Percentiles rank a stretch among this genome's conserved stretches.
These are phyloP conservation scores for Arthrocladium fulminans DNA, from an alignment of 2,329 filamentous ascomycete species.

Conservation along the genomic window DNA sequence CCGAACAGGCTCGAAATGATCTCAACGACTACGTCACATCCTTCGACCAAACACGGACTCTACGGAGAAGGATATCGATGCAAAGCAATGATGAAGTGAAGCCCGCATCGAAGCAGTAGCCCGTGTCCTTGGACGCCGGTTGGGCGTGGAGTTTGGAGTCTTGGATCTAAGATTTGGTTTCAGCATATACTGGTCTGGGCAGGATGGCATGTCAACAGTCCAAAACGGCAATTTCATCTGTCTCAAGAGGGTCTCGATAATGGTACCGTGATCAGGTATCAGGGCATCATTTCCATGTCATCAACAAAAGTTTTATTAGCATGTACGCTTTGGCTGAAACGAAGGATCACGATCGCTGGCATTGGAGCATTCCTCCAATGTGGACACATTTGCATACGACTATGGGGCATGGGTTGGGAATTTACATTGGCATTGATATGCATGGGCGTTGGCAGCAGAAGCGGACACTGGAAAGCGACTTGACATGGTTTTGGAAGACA, in stretches of 20 bases:
- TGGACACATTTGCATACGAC: not conserved
- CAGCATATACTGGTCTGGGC: not conserved
- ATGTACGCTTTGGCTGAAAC: slow-evolving; percentile 2
- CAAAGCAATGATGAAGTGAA: slow-evolving; percentile 16
- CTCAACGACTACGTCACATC: slow-evolving; percentile 78
- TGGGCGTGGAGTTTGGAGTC: not conserved
- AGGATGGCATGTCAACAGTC: not conserved
- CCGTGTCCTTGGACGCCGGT: too few species aligned
- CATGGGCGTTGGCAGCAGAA: not conserved
- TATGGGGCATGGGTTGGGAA: not conserved
- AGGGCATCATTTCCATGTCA: not conserved
- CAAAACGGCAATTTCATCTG: not conserved
- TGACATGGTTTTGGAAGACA: not conserved
- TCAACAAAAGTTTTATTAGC: slow-evolving; percentile 1
- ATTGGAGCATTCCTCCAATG: not conserved
- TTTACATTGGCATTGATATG: not conserved
- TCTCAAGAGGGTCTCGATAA: not conserved
- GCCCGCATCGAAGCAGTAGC: not conserved
- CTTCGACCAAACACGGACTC: slow-evolving; percentile 68
- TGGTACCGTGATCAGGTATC: not conserved
- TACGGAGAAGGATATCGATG: slow-evolving; percentile 29
- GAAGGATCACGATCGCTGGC: not conserved
- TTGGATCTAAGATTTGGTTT: not conserved
- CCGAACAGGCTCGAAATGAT: slow-evolving; percentile 68
- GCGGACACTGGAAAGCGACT: not conserved